Evolutionary conservation across 345 rosid species (phyloP).

Genomic region (Brassica cretica): DNA sequence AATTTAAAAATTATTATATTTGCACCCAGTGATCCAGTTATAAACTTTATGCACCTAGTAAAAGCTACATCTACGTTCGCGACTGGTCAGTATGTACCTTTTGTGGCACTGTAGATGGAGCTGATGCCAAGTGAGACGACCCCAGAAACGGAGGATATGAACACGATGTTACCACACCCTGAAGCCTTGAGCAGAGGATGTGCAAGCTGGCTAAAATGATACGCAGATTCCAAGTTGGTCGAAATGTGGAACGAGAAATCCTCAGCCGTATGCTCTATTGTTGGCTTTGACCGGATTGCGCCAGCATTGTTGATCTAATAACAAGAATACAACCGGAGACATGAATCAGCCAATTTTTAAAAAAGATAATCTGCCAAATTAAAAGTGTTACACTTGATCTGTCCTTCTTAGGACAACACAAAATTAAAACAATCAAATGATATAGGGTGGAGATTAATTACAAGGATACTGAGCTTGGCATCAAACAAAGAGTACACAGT

Average conservation of each 20-base stretch:
- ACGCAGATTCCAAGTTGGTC: slow-evolving; percentile 23
- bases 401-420: background rate
- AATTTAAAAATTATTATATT: too few species aligned
- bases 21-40: too few species aligned
- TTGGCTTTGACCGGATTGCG: slow-evolving; percentile 13
- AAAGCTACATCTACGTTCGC: too few species aligned
- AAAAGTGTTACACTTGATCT: background rate
- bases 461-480: slow-evolving; percentile 8
- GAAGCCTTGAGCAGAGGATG: slow-evolving; percentile 26
- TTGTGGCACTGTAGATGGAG: slow-evolving; percentile 20
- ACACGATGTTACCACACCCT: slow-evolving; percentile 27
- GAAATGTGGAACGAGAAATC: slow-evolving; percentile 17
- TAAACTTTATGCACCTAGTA: too few species aligned
- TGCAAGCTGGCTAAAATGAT: slow-evolving; percentile 25
- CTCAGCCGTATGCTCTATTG: slow-evolving; percentile 8
- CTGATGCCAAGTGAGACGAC: background rate
- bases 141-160: slow-evolving; percentile 23
- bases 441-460: background rate
- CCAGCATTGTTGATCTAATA: slow-evolving; percentile 22
- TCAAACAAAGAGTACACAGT: slow-evolving; percentile 7
- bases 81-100: slow-evolving; percentile 13
- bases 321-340: background rate
- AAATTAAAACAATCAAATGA: background rate
- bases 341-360: background rate
- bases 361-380: background rate